A percentile compares a stretch with the other conserved stretches of the same genome.
phyloP scores from a whole-genome alignment of 192 early-diverging fungal genomes.

The Chytriomyces sp. region DNA sequence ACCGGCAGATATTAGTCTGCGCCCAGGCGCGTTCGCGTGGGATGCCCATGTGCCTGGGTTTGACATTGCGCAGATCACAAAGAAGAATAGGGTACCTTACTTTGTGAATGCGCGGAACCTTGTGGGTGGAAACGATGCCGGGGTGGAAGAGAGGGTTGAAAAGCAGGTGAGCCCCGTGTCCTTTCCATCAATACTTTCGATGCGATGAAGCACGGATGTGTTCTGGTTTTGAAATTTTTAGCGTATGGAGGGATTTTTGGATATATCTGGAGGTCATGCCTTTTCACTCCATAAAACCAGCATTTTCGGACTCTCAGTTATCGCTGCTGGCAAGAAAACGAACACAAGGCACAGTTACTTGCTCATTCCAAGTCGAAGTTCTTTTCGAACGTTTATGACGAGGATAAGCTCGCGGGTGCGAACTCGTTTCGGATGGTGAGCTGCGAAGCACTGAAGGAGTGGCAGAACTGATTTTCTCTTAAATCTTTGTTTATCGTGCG shows the following conservation, averaged over 20 bases:
- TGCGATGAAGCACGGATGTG: too few species aligned
- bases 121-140: not conserved
- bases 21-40: conserved; percentile 11
- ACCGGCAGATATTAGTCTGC: conserved; percentile 9
- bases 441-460: conserved; percentile 67
- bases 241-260: not conserved
- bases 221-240: too few species aligned
- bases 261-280: conserved; percentile 45
- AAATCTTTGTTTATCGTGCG: too few species aligned
- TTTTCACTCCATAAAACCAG: conserved; percentile 41
- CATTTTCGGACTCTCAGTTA: conserved; percentile 47
- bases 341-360: conserved; percentile 64
- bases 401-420: conserved; percentile 61
- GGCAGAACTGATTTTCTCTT: not conserved
- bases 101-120: conserved; percentile 37
- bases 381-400: conserved; percentile 60
- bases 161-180: too few species aligned
- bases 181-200: too few species aligned
- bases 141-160: conserved; percentile 3
- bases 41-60: conserved; percentile 31
- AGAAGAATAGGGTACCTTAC: conserved; percentile 61
- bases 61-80: conserved; percentile 53
- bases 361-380: conserved; percentile 59
- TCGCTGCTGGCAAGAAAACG: conserved; percentile 58
- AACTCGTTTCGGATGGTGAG: conserved; percentile 54